phyloP scores from a whole-genome alignment of 306 rosid genomes.

The Ormosia semicastrata region DNA sequence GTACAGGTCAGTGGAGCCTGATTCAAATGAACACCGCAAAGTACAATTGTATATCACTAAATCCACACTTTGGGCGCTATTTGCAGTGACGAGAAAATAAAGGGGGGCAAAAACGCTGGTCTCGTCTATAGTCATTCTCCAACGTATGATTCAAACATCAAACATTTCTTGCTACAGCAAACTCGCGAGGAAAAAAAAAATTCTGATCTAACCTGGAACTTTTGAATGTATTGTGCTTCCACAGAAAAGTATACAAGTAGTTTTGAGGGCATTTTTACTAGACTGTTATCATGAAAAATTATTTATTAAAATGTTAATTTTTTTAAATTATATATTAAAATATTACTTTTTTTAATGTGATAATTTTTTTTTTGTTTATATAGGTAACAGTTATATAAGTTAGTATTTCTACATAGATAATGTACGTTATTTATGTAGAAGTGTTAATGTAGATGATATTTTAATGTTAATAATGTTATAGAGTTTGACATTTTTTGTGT shows the following conservation, averaged over 20 bases:
- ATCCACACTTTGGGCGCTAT: constrained; percentile 6
- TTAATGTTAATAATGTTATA: too few species aligned
- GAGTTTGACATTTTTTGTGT: too few species aligned
- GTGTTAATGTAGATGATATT: too few species aligned
- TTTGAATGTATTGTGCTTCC: neutral
- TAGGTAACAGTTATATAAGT: too few species aligned
- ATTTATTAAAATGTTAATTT: too few species aligned
- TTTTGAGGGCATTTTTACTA: too few species aligned
- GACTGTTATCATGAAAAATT: too few species aligned
- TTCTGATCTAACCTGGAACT: neutral
- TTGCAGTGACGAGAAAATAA: constrained; percentile 28
- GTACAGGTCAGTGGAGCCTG: constrained; percentile 25
- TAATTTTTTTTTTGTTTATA: too few species aligned
- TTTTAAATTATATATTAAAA: too few species aligned
- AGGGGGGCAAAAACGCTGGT: neutral
- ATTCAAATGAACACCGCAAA: constrained; percentile 13
- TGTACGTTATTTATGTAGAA: too few species aligned
- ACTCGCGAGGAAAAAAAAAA: neutral
- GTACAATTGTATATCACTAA: neutral
- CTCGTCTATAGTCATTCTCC: constrained; percentile 1
- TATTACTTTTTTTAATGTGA: too few species aligned
- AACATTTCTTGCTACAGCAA: neutral
- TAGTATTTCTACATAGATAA: too few species aligned
- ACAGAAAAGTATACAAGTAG: neutral
- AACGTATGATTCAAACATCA: neutral